Percentiles rank a stretch among this genome's conserved stretches.
Evolutionary conservation across 768 basidiomycete genomes (phyloP).

Genomic region (Russula sp.): DNA sequence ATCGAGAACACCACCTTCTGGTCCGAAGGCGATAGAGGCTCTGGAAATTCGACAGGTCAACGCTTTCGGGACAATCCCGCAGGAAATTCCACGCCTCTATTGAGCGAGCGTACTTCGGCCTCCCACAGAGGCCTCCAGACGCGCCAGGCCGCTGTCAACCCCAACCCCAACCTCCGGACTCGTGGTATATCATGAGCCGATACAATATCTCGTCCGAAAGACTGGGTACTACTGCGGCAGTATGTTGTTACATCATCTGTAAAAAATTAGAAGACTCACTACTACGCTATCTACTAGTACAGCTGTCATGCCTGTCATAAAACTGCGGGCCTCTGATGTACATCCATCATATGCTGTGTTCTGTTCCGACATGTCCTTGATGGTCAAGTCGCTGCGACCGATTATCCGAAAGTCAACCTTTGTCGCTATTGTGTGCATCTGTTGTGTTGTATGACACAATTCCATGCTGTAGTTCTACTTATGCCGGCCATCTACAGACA

Average conservation of each 20-base stretch:
- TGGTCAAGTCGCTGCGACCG: conserved; percentile 83
- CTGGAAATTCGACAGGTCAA: conserved; percentile 24
- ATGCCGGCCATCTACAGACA: conserved; percentile 89
- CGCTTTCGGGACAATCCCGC: conserved; percentile 53
- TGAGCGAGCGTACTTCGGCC: conserved; percentile 35
- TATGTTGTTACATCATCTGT: conserved; percentile 31
- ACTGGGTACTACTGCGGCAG: conserved; percentile 97
- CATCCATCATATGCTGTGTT: conserved; percentile 78
- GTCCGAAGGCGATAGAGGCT: conserved; percentile 38
- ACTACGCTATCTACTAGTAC: conserved; percentile 26
- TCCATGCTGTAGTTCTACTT: conserved; percentile 65
- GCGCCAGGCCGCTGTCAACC: conserved; percentile 24
- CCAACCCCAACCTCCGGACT: conserved; percentile 46
- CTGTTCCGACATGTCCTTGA: conserved; percentile 84
- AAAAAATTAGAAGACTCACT: neutral
- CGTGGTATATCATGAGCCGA: conserved; percentile 57
- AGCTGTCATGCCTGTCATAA: conserved; percentile 83
- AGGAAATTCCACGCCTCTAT: conserved; percentile 50
- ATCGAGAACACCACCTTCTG: conserved; percentile 78
- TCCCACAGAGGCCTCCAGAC: conserved; percentile 10
- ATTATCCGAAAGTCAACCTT: conserved; percentile 96
- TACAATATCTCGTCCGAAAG: conserved; percentile 74
- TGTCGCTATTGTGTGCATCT: conserved; percentile 26
- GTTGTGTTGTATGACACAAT: neutral
- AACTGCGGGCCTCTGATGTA: conserved; percentile 45